Base-by-base conservation (phyloP, 345 rosid genomes). In the Stellera chamaejasme region DNA sequence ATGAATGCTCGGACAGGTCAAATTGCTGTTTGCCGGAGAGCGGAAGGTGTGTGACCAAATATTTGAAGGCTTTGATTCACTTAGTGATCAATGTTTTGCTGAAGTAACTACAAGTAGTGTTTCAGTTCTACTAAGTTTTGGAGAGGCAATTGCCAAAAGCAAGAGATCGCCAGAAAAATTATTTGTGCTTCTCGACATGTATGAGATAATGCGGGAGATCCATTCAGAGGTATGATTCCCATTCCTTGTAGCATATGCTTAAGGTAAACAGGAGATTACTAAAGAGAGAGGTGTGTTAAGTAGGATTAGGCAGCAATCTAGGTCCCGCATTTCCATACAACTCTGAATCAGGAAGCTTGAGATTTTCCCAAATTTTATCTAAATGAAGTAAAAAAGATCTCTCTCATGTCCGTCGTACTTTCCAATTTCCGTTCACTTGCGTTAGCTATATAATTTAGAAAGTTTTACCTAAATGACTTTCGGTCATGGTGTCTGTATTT, bases 161-260 rank as follows among this genome's bases (percentile, higher is more conserved):
- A 93, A 89, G 81, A 78, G 97, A 64, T 93, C 97, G 43, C 96
- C 99, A 11, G 99, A 93, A 74, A 93, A 93, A 74, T 74, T 93
- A 69, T 89, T 93, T 79, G 99, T 93, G 52, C 96, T 93, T 72
- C 75, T 93, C 65, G 94, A 93, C 73, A 93, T 93, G 99, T 93
- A 89, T 57, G 96, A 93, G 79, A 93, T 89, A 62, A 89, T 87
- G 97, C 82, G 94, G 50, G 99, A 93, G 77, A 84, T 93, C 76
- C 96, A 81, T 59, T 64, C 90, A 28, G 99, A 93, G 97, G 99
- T 93, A 87, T 61, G 63, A 59, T 57, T 51, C 41, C 53, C 64
- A 48, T n/a, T 25, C 49, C 32, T 36, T 11, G 13, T 54, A 53
- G 26, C 2, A 11, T 32, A 11, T 53, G 2, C 56, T 15, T 32